Evolutionary conservation across 1,284 basidiomycete genomes (phyloP).

Genomic region (Pterula multifida): DNA sequence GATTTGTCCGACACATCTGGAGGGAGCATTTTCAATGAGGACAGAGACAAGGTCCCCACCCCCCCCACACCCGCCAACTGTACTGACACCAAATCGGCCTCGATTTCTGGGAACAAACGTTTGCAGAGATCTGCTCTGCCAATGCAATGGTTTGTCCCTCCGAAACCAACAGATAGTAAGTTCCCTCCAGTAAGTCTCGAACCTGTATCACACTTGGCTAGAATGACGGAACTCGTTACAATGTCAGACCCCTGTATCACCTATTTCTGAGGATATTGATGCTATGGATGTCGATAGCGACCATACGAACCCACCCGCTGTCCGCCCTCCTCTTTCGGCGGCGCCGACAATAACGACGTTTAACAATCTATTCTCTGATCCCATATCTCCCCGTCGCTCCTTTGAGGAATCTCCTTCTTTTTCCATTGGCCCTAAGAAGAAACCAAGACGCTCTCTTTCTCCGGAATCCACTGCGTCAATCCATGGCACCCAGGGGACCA

Average conservation of each 20-base stretch:
- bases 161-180: conserved; percentile 14
- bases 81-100: conserved; percentile 12
- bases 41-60: conserved; percentile 23
- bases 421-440: conserved; percentile 40
- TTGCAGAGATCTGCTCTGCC: conserved; percentile 51
- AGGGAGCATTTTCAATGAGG: conserved; percentile 16
- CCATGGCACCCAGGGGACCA: conserved; percentile 20
- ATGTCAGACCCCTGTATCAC: conserved; percentile 23
- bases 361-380: conserved; percentile 48
- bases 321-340: conserved; percentile 33
- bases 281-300: conserved; percentile 63
- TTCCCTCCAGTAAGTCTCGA: conserved; percentile 20
- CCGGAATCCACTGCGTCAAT: conserved; percentile 30
- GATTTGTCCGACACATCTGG: conserved; percentile 14
- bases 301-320: conserved; percentile 14
- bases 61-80: conserved; percentile 2
- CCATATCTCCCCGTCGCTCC: conserved; percentile 34
- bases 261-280: conserved; percentile 39
- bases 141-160: conserved; percentile 41
- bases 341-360: conserved; percentile 41
- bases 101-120: conserved; percentile 33
- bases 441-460: conserved; percentile 47
- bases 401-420: conserved; percentile 26
- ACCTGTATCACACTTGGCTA: conserved; percentile 1
- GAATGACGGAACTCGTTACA: background rate